Percentiles rank a stretch among this genome's conserved stretches.
These are phyloP conservation scores for Metarhizium brunneum DNA, from an alignment of 2,329 filamentous ascomycete species.

Conservation along the genomic window DNA sequence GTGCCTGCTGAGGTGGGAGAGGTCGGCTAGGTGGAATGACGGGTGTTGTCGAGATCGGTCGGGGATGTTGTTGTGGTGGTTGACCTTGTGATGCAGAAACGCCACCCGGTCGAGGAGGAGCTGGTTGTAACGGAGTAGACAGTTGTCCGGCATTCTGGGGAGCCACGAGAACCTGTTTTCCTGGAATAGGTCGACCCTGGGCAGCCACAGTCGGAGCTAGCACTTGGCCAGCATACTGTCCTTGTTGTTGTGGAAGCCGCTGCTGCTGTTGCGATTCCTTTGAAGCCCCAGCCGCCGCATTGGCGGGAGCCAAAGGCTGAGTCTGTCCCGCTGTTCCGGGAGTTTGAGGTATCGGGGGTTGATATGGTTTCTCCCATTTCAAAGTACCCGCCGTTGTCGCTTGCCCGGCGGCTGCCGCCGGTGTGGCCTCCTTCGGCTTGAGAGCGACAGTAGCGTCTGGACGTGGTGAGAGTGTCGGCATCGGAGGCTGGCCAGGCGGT, in stretches of 20 bases:
- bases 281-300: not conserved
- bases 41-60: constrained; percentile 23
- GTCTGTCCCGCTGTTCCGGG: constrained; percentile 9
- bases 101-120: constrained; percentile 17
- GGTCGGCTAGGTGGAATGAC: constrained; percentile 25
- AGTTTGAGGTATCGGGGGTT: constrained; percentile 19
- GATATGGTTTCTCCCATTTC: constrained; percentile 34
- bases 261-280: constrained; percentile 9
- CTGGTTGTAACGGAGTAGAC: constrained; percentile 25
- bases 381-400: constrained; percentile 8
- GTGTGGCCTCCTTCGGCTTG: constrained; percentile 19
- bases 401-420: constrained; percentile 6
- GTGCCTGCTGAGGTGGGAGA: constrained; percentile 20
- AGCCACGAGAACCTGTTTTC: constrained; percentile 22
- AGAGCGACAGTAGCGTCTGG: constrained; percentile 17
- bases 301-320: constrained; percentile 6
- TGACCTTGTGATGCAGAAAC: constrained; percentile 21
- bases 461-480: constrained; percentile 23
- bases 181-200: constrained; percentile 13
- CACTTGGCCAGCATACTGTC: not conserved
- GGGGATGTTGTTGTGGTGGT: constrained; percentile 15
- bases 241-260: constrained; percentile 12
- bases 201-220: not conserved
- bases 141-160: constrained; percentile 27
- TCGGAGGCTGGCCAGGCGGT: constrained; percentile 19